These are phyloP conservation scores for Umbelopsis ramanniana DNA, from an alignment of 192 early-diverging fungal genomes.

Conservation along the genomic window DNA sequence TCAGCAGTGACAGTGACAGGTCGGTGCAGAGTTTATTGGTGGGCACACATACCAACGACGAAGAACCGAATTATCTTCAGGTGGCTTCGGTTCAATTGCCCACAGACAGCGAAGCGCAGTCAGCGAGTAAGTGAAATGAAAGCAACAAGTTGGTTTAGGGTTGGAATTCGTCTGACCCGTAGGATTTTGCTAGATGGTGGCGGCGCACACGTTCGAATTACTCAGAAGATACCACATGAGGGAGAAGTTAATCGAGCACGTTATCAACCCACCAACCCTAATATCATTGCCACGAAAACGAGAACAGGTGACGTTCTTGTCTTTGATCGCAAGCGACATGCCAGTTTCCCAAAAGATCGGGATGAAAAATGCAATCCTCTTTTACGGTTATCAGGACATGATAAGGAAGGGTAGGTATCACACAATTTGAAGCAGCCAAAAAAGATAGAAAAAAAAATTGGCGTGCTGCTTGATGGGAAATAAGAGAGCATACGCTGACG, in stretches of 20 bases:
- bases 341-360: constrained; percentile 64
- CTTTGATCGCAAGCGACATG: constrained; percentile 91
- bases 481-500: background rate
- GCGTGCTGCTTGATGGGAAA: no score
- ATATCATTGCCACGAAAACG: constrained; percentile 96
- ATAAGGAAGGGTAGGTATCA: constrained; percentile 82
- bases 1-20: constrained; percentile 80
- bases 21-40: constrained; percentile 85
- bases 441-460: no score
- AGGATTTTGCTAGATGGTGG: constrained; percentile 67
- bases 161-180: background rate
- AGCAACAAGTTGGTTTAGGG: no score
- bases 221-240: constrained; percentile 92
- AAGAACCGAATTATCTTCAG: constrained; percentile 93
- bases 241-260: constrained; percentile 97
- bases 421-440: no score
- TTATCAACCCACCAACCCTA: constrained; percentile 94
- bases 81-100: constrained; percentile 80
- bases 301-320: constrained; percentile 88
- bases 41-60: constrained; percentile 96
- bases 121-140: constrained; percentile 57
- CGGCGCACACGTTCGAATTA: constrained; percentile 75
- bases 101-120: constrained; percentile 68
- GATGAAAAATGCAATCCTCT: constrained; percentile 80
- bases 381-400: constrained; percentile 83